Conservation (phyloP, 768 basidiomycete genomes). For the Boletellus emodensis region DNA sequence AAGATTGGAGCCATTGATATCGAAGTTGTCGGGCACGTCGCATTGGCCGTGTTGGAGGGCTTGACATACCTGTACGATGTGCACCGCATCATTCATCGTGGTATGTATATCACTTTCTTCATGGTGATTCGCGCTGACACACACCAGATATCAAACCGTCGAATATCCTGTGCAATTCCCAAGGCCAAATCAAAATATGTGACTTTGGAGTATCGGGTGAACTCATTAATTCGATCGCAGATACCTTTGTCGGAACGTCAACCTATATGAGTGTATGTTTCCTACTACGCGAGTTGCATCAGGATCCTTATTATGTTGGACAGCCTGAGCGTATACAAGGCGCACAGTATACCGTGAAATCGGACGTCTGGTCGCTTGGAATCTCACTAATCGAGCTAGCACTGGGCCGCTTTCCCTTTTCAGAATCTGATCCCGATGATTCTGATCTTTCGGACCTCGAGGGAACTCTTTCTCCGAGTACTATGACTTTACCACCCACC, state of each 20-base stretch:
- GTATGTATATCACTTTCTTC: conserved; percentile 44
- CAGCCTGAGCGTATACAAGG: conserved; percentile 99
- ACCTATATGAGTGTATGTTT: conserved; percentile 97
- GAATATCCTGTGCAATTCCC: conserved; percentile 92
- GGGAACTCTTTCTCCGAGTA: conserved; percentile 71
- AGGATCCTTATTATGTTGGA: conserved; percentile 9
- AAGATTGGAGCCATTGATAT: conserved; percentile 91
- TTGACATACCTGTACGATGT: conserved; percentile 96
- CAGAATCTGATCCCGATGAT: conserved; percentile 73
- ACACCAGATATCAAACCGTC: conserved; percentile 94
- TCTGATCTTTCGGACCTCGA: conserved; percentile 77
- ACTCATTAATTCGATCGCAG: conserved; percentile 97
- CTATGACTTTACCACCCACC: conserved; percentile 41
- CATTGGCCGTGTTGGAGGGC: conserved; percentile 92
- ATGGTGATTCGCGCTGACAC: conserved; percentile 13
- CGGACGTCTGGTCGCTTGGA: conserved; percentile 98
- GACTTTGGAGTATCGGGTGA: conserved; percentile 99
- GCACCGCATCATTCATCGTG: conserved; percentile 97
- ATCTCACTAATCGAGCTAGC: conserved; percentile 97
- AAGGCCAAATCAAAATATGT: conserved; percentile 96
- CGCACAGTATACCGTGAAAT: conserved; percentile 97
- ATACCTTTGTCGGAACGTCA: conserved; percentile 98
- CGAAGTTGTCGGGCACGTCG: conserved; percentile 88
- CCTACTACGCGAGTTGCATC: conserved; percentile 8
- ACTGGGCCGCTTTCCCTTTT: conserved; percentile 95